Evolutionary conservation across 495 filamentous ascomycete genomes (phyloP).

Genomic region (Astrothelium subdiscretum): DNA sequence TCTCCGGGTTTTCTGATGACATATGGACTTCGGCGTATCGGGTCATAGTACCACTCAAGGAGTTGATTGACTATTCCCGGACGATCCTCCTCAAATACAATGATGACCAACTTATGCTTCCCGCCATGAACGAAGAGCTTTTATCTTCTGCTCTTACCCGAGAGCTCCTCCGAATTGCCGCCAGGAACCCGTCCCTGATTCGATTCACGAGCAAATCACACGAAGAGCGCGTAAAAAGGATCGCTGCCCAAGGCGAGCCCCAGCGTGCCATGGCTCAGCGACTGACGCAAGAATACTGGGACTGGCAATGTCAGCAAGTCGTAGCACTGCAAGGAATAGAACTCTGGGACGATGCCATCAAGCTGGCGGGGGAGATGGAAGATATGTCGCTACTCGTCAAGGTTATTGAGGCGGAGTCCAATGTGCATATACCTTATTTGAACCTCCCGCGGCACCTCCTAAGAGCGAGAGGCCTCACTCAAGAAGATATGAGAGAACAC

Average conservation of each 20-base stretch:
- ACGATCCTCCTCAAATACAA: constrained; percentile 15
- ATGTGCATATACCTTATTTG: background rate
- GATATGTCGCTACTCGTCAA: constrained; percentile 28
- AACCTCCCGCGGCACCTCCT: background rate
- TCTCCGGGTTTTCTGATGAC: constrained; percentile 54
- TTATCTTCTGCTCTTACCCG: background rate
- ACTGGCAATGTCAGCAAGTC: constrained; percentile 46
- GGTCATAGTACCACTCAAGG: constrained; percentile 42
- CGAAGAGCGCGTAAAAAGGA: no score
- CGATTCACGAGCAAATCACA: background rate
- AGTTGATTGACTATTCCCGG: constrained; percentile 37
- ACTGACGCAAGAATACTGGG: constrained; percentile 32
- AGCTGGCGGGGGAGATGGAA: constrained; percentile 54
- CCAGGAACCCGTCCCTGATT: background rate
- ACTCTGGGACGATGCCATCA: constrained; percentile 53
- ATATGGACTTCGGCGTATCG: constrained; percentile 70
- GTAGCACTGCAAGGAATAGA: constrained; percentile 57
- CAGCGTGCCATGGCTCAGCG: background rate
- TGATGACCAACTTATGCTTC: background rate
- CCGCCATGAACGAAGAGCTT: background rate
- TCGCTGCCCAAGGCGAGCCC: no score
- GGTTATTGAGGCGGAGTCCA: constrained; percentile 18
- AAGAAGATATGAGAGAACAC: constrained; percentile 3
- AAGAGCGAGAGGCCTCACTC: background rate
- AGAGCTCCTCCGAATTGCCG: background rate